phyloP scores from a whole-genome alignment of 2,329 filamentous ascomycete genomes.

The Aureobasidium sp. region DNA sequence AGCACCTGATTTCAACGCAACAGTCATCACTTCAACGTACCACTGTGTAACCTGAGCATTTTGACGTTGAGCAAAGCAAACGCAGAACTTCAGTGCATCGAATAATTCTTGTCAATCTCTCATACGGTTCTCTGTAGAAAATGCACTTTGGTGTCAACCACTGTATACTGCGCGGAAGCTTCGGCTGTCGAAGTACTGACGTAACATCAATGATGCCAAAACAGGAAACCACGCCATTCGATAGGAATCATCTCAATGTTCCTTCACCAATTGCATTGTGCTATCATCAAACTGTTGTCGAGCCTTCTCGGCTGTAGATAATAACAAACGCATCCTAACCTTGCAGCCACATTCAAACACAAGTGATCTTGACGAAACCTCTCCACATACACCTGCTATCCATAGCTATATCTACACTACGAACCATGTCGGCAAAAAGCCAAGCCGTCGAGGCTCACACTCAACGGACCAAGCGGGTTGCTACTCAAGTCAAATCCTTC shows the following conservation, averaged over 20 bases:
- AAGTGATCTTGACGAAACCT: background rate
- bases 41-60: background rate
- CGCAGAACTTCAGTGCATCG: background rate
- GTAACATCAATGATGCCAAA: background rate
- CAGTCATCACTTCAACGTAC: background rate
- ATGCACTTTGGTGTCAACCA: background rate
- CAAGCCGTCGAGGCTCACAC: background rate
- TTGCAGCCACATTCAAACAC: background rate
- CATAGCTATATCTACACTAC: background rate
- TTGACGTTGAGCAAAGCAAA: background rate
- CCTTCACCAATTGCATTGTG: background rate
- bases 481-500: slow-evolving; percentile 35
- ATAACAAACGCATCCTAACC: background rate
- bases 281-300: background rate
- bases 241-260: background rate
- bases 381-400: background rate
- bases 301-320: background rate
- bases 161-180: background rate
- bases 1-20: background rate
- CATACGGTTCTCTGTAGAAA: background rate
- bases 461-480: slow-evolving; percentile 20
- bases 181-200: slow-evolving; percentile 1
- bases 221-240: background rate
- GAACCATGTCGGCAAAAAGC: background rate
- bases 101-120: no score